These are phyloP conservation scores for Ceratobasidium sp. DNA, from an alignment of 1,284 basidiomycete species.

Conservation along the genomic window DNA sequence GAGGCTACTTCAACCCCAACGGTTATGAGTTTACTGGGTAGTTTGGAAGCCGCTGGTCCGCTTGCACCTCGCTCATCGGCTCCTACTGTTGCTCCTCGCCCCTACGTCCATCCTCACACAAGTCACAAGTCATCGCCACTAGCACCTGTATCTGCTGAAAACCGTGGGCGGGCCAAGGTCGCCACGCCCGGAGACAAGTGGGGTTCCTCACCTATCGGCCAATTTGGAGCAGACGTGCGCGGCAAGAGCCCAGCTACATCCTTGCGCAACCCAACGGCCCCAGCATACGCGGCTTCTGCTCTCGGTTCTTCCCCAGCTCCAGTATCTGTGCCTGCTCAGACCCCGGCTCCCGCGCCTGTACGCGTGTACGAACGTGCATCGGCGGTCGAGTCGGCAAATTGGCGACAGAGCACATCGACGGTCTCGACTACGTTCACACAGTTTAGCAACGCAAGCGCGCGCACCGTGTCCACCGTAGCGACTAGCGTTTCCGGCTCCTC, in stretches of 20 bases:
- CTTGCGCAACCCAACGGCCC: not conserved
- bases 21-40: constrained; percentile 14
- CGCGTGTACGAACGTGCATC: constrained; percentile 45
- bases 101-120: constrained; percentile 19
- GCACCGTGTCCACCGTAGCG: constrained; percentile 76
- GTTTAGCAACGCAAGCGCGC: constrained; percentile 75
- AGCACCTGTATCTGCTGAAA: not conserved
- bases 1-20: constrained; percentile 3
- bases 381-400: constrained; percentile 36
- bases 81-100: not conserved
- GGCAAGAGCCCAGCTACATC: not conserved
- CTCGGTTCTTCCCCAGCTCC: not conserved
- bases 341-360: constrained; percentile 58
- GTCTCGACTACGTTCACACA: constrained; percentile 70
- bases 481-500: constrained; percentile 71
- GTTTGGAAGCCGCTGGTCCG: constrained; percentile 11
- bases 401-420: constrained; percentile 55
- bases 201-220: constrained; percentile 26
- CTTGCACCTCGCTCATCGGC: constrained; percentile 7
- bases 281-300: not conserved
- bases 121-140: constrained; percentile 19
- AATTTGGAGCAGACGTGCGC: constrained; percentile 16
- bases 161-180: constrained; percentile 9
- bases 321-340: not conserved
- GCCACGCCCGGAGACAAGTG: constrained; percentile 9